Evolutionary conservation across 139 green algal species (phyloP).

Genomic region (Penium margaritaceum): DNA sequence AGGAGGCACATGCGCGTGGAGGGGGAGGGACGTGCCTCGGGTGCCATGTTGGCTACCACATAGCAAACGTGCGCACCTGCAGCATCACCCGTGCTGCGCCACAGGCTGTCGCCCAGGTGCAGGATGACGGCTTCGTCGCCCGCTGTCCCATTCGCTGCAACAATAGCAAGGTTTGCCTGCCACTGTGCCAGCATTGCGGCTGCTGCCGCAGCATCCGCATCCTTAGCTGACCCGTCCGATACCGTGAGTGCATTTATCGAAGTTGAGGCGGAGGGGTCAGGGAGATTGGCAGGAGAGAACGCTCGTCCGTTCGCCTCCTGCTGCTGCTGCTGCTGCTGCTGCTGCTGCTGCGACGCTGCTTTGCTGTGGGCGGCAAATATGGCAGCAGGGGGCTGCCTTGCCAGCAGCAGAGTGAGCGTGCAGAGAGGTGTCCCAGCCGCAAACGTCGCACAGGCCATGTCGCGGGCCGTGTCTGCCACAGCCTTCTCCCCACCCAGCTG

Average conservation of each 20-base stretch:
- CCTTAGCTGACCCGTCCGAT: too few relatives aligned
- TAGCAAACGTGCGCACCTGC: constrained; percentile 68
- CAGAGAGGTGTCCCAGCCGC: constrained; percentile 56
- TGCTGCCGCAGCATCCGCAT: not conserved
- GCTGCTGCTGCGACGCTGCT: not conserved
- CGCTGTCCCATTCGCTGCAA: constrained; percentile 54
- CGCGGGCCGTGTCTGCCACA: constrained; percentile 18
- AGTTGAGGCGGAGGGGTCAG: not conserved
- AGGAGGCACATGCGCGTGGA: constrained; percentile 54
- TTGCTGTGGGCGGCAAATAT: not conserved
- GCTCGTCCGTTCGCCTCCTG: too few relatives aligned
- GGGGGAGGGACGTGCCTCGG: constrained; percentile 38
- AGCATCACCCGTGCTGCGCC: constrained; percentile 43
- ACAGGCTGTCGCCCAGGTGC: constrained; percentile 61
- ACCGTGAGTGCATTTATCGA: too few relatives aligned
- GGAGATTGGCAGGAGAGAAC: too few relatives aligned
- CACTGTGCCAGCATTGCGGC: constrained; percentile 53
- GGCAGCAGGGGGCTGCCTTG: constrained; percentile 44
- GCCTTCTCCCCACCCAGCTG: constrained; percentile 34
- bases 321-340: not conserved
- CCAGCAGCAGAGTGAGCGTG: constrained; percentile 61
- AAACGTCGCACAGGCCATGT: constrained; percentile 43
- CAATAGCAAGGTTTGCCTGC: constrained; percentile 65
- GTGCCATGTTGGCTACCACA: constrained; percentile 53
- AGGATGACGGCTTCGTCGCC: constrained; percentile 56